Percentiles rank a stretch among this genome's conserved stretches.
phyloP scores from a whole-genome alignment of 371 early-diverging fungal species.

The Rhizomucor pusillus region DNA sequence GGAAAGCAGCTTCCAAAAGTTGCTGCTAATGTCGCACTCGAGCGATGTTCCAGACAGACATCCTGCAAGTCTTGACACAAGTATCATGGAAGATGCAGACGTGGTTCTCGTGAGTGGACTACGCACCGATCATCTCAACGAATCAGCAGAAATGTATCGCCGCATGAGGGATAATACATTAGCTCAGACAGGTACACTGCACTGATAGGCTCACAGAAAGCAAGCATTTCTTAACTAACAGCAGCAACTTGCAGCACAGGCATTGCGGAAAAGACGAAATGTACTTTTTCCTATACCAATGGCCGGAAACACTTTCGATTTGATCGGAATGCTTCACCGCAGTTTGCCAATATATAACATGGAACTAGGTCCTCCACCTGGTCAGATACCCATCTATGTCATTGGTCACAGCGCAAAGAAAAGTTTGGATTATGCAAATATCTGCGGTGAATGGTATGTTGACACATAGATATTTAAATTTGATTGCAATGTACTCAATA shows the following conservation, averaged over 20 bases:
- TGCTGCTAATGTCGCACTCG: conserved; percentile 68
- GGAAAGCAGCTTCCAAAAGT: conserved; percentile 57
- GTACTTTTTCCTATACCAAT: conserved; percentile 69
- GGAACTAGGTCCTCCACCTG: conserved; percentile 27
- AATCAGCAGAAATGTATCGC: conserved; percentile 1
- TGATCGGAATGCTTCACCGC: conserved; percentile 59
- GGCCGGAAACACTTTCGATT: conserved; percentile 73
- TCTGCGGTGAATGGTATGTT: conserved; percentile 82
- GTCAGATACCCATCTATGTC: conserved; percentile 64
- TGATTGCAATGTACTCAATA: conserved; percentile 27
- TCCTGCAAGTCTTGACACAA: conserved; percentile 65
- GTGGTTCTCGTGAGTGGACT: conserved; percentile 53
- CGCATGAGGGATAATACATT: conserved; percentile 23
- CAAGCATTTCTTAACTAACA: background rate
- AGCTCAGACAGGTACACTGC: conserved; percentile 28
- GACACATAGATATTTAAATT: background rate
- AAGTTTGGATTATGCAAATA: conserved; percentile 80
- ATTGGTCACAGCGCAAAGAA: conserved; percentile 75
- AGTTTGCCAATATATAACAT: conserved; percentile 54
- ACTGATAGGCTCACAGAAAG: background rate
- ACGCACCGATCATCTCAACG: conserved; percentile 11
- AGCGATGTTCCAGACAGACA: conserved; percentile 61
- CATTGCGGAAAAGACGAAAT: conserved; percentile 65
- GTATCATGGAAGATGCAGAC: conserved; percentile 56
- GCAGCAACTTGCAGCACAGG: conserved; percentile 32